Percentiles rank a stretch among this genome's conserved stretches.
Conservation (phyloP, 371 early-diverging fungal genomes). For the Apophysomyces variabilis region DNA sequence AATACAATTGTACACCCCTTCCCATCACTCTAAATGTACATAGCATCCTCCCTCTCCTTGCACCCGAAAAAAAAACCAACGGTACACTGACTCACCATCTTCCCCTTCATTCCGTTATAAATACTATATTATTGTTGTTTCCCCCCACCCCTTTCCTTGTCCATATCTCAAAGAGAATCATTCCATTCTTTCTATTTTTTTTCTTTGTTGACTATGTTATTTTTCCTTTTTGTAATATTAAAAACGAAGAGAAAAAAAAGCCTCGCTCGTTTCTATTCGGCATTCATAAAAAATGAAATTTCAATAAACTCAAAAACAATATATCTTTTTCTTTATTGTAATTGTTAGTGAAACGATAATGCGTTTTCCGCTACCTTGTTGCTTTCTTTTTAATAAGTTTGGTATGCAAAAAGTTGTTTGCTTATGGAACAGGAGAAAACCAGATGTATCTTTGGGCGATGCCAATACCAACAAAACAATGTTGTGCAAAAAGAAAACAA, state of each 20-base stretch:
- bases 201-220: slow-evolving; percentile 4
- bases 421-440: too few relatives aligned
- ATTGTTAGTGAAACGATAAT: neutral
- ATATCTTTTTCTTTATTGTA: neutral
- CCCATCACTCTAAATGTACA: neutral
- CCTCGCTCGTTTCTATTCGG: too few relatives aligned
- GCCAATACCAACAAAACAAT: too few relatives aligned
- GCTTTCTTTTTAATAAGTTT: too few relatives aligned
- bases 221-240: neutral
- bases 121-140: neutral
- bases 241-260: neutral
- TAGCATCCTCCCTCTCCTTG: slow-evolving; percentile 6
- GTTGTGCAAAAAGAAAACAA: too few relatives aligned
- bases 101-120: slow-evolving; percentile 11
- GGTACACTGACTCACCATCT: neutral
- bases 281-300: too few relatives aligned
- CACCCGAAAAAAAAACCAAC: neutral
- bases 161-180: slow-evolving; percentile 3
- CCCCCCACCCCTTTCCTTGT: neutral
- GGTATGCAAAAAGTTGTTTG: too few relatives aligned
- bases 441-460: too few relatives aligned
- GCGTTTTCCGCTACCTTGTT: too few relatives aligned
- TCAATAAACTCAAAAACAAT: too few relatives aligned
- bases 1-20: neutral
- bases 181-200: slow-evolving; percentile 1